phyloP scores from a whole-genome alignment of 2,329 filamentous ascomycete genomes.

The Calonectria leucothoes region DNA sequence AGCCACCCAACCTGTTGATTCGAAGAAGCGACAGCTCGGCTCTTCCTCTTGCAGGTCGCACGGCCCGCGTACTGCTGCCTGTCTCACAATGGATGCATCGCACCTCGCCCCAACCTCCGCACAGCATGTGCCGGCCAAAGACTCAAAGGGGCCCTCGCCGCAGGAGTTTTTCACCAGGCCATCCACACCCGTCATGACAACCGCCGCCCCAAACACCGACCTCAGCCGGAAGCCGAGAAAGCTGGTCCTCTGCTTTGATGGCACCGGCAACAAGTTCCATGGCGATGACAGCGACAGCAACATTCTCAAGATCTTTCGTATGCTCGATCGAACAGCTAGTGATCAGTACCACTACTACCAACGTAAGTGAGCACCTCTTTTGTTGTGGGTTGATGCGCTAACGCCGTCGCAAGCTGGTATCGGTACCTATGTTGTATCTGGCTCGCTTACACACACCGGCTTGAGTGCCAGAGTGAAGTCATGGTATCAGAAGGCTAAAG shows the following conservation, averaged over 20 bases:
- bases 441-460: conserved; percentile 68
- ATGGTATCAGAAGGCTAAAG: conserved; percentile 79
- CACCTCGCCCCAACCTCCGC: conserved; percentile 37
- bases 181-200: conserved; percentile 35
- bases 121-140: conserved; percentile 26
- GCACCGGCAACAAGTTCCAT: conserved; percentile 73
- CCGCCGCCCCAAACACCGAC: conserved; percentile 20
- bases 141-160: conserved; percentile 20
- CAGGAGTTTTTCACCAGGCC: conserved; percentile 38
- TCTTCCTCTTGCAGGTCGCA: not conserved
- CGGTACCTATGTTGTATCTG: conserved; percentile 76
- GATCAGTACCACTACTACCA: conserved; percentile 75
- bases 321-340: conserved; percentile 72
- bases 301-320: conserved; percentile 77
- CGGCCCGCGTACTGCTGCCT: not conserved
- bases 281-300: conserved; percentile 73
- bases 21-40: not conserved
- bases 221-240: conserved; percentile 50
- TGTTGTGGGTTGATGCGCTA: not conserved
- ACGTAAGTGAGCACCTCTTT: conserved; percentile 53
- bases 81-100: conserved; percentile 38
- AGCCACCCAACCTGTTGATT: conserved; percentile 9
- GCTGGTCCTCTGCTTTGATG: conserved; percentile 72
- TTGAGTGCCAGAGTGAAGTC: conserved; percentile 68
- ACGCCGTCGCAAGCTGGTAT: conserved; percentile 67